These are phyloP conservation scores for Penicillium oxalicum DNA, from an alignment of 2,329 filamentous ascomycete genomes.

Conservation along the genomic window DNA sequence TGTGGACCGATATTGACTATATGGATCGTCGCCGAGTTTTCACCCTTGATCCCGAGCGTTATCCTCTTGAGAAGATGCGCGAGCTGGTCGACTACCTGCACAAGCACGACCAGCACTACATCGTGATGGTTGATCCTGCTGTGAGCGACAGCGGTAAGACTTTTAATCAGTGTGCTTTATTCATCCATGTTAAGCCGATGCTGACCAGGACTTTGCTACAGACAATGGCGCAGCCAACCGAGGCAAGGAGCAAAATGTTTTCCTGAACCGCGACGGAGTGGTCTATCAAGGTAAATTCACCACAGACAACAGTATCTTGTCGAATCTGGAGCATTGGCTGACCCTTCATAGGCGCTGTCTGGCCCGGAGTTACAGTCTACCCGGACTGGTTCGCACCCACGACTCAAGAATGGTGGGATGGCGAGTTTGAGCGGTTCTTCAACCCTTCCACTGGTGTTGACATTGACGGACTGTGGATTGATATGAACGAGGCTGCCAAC, in stretches of 20 bases:
- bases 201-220: slow-evolving; percentile 13
- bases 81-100: slow-evolving; percentile 64
- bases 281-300: slow-evolving; percentile 42
- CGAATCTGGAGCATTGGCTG: slow-evolving; percentile 1
- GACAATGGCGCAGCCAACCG: slow-evolving; percentile 55
- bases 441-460: slow-evolving; percentile 58
- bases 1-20: slow-evolving; percentile 44
- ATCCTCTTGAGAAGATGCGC: slow-evolving; percentile 47
- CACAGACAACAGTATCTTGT: not conserved
- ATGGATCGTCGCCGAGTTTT: slow-evolving; percentile 37
- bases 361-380: slow-evolving; percentile 67
- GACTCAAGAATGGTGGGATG: slow-evolving; percentile 62
- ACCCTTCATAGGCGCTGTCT: slow-evolving; percentile 57
- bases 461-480: slow-evolving; percentile 73
- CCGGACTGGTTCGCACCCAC: slow-evolving; percentile 71
- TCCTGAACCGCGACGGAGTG: slow-evolving; percentile 51
- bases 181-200: not conserved
- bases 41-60: slow-evolving; percentile 35
- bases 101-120: slow-evolving; percentile 60
- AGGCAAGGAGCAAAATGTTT: slow-evolving; percentile 53
- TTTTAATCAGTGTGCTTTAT: not conserved
- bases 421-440: slow-evolving; percentile 63
- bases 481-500: slow-evolving; percentile 57
- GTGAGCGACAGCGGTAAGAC: slow-evolving; percentile 35
- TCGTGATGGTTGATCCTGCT: slow-evolving; percentile 67